Evolutionary conservation across 371 early-diverging fungal species (phyloP).

Genomic region (Synchytrium microbalum): DNA sequence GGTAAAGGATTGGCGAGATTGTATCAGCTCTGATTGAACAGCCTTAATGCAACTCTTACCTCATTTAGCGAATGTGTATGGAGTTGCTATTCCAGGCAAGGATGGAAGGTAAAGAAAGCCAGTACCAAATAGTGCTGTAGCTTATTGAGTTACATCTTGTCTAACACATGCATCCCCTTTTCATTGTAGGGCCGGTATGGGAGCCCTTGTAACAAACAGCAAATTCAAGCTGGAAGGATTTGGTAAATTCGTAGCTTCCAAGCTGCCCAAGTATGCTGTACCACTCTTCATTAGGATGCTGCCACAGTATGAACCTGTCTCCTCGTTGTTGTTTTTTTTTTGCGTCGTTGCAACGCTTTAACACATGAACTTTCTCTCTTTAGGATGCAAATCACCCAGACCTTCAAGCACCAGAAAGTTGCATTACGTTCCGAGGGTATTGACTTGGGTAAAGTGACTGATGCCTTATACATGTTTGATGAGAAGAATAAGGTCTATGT

Average conservation of each 20-base stretch:
- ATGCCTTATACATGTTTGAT: neutral
- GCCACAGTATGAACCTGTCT: neutral
- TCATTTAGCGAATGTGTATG: constrained; percentile 63
- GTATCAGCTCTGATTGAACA: too few relatives aligned
- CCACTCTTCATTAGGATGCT: constrained; percentile 51
- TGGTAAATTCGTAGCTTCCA: constrained; percentile 25
- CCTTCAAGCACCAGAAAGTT: constrained; percentile 50
- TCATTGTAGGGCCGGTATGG: constrained; percentile 71
- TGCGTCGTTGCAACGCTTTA: too few relatives aligned
- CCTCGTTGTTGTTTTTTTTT: too few relatives aligned
- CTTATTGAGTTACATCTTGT: too few relatives aligned
- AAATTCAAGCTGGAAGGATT: constrained; percentile 26
- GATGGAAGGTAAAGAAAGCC: too few relatives aligned
- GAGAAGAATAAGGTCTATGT: neutral
- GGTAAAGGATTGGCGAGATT: too few relatives aligned
- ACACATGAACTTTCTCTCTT: too few relatives aligned
- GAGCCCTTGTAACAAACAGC: constrained; percentile 41
- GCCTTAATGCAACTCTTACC: too few relatives aligned
- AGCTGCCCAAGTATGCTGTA: constrained; percentile 53
- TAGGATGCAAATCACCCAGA: constrained; percentile 48
- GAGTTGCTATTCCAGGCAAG: constrained; percentile 40
- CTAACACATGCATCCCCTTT: too few relatives aligned
- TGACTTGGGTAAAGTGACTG: neutral
- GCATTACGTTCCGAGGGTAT: constrained; percentile 11
- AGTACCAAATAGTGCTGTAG: too few relatives aligned